Percentiles rank a stretch among this genome's conserved stretches.
These are phyloP conservation scores for Quercus rubra DNA, from an alignment of 306 rosid species.

Conservation along the genomic window DNA sequence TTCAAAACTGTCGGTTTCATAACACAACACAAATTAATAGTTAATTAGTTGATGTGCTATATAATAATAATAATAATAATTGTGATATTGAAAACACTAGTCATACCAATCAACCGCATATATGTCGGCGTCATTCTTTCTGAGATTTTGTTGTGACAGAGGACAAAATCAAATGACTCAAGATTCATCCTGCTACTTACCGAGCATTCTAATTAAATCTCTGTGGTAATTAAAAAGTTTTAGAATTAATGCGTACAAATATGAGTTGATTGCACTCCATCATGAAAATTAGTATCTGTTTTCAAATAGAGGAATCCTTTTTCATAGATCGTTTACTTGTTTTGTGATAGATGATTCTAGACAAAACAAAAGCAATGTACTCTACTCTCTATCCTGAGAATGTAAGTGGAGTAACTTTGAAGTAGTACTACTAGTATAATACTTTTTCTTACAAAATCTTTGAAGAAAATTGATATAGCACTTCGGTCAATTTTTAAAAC, in stretches of 20 bases:
- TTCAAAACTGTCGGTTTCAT: slow-evolving; percentile 36
- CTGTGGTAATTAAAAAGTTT: background rate
- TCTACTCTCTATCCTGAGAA: too few species aligned
- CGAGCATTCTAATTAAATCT: background rate
- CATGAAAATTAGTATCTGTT: too few species aligned
- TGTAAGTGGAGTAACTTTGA: too few species aligned
- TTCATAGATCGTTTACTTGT: too few species aligned
- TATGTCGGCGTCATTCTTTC: slow-evolving; percentile 19
- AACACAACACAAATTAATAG: background rate
- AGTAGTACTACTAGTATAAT: too few species aligned
- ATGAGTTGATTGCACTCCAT: too few species aligned
- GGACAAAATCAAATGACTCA: slow-evolving; percentile 8
- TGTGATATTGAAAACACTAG: slow-evolving; percentile 20
- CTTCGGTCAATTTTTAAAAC: too few species aligned
- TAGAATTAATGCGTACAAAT: background rate
- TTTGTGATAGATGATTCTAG: too few species aligned
- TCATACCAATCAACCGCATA: slow-evolving; percentile 20
- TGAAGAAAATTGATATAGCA: too few species aligned
- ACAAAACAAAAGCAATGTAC: too few species aligned
- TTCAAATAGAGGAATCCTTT: too few species aligned
- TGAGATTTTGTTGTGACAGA: slow-evolving; percentile 3
- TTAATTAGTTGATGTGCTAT: background rate
- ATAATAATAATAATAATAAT: background rate
- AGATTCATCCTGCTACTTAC: background rate
- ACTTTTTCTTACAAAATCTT: too few species aligned